Conservation (phyloP, 768 basidiomycete species). For the Hygrocybe punicea region DNA sequence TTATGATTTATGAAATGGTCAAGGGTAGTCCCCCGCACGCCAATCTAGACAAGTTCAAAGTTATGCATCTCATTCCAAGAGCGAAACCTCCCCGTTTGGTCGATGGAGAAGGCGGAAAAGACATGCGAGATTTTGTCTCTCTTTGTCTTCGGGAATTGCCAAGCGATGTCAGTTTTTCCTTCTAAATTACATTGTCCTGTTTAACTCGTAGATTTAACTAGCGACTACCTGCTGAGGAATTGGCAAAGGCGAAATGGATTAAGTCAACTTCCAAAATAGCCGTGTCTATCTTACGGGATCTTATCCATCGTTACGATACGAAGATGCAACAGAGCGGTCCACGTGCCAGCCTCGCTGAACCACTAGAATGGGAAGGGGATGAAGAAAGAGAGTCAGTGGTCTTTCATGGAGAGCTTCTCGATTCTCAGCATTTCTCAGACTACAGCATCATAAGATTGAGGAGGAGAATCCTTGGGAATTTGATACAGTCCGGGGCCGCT, state of each 20-base stretch:
- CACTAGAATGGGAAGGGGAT: constrained; percentile 69
- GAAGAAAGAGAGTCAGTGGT: constrained; percentile 52
- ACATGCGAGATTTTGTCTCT: constrained; percentile 85
- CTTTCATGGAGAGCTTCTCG: background rate
- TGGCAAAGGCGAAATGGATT: constrained; percentile 87
- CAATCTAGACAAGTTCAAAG: constrained; percentile 78
- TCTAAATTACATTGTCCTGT: constrained; percentile 19
- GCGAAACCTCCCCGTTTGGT: constrained; percentile 75
- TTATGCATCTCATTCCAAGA: constrained; percentile 86
- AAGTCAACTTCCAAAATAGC: constrained; percentile 66
- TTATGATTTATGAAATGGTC: constrained; percentile 94
- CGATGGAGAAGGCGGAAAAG: constrained; percentile 76
- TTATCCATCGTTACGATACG: constrained; percentile 55
- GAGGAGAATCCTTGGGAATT: constrained; percentile 66
- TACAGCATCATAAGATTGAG: constrained; percentile 22
- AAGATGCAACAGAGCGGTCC: constrained; percentile 65
- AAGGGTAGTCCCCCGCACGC: constrained; percentile 95
- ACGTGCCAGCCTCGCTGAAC: constrained; percentile 71
- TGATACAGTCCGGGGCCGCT: constrained; percentile 58
- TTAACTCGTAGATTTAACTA: constrained; percentile 30
- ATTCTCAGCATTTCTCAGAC: constrained; percentile 10
- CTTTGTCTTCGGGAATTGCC: constrained; percentile 81
- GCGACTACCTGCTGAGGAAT: constrained; percentile 88
- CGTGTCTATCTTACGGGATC: constrained; percentile 69
- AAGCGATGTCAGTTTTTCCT: constrained; percentile 48